Base-by-base conservation (phyloP, 2,329 filamentous ascomycete species). In the Pseudopithomyces maydicus region DNA sequence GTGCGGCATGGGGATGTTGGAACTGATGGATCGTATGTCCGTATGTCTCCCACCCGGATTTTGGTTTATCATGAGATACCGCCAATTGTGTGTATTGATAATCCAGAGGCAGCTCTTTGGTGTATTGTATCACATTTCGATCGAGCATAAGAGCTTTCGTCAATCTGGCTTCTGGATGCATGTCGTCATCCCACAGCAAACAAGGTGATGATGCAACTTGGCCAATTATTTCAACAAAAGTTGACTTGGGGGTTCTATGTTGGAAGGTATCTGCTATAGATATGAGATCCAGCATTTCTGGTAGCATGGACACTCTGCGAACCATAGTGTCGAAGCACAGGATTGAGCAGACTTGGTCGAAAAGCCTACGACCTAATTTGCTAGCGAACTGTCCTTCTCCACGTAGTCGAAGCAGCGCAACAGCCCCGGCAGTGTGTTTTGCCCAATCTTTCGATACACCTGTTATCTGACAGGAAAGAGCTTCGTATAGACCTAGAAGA, bases 401-500 rank as follows among this genome's bases (percentile, higher is more conserved):
- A 3, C 59, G 58, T 2, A 66, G 42, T 33, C 49, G 48, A n/a
- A 64, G 39, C 3, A 66, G 49, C n/a, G 55, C 49, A 14, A 66
- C 55, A 36, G 59, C 62, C 14, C 64, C 64, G 6, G 39, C 44
- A 4, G 62, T 65, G 26, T 66, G 64, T 15, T 45, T 57, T 1
- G 47, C 57, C 64, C 62, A 65, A n/a, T 59, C 63, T 10, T 47
- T 52, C 8, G 62, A 57, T 10, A 56, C 55, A 4, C 52, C 23
- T 6, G 52, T 19, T 15, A 55, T 43, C 7, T 54, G 41, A 38
- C 59, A 66, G 3, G 55, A 48, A 12, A 64, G 53, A 6, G 59
- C 58, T 45, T 66, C 64, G 45, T 60, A 66, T 1, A 66, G 35
- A 22, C 60, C 54, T 14, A 65, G 51, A 1, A 66, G 48, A 11